Evolutionary conservation across 352 stramenopile genomes (phyloP).

Genomic region (Phytophthora pisi): DNA sequence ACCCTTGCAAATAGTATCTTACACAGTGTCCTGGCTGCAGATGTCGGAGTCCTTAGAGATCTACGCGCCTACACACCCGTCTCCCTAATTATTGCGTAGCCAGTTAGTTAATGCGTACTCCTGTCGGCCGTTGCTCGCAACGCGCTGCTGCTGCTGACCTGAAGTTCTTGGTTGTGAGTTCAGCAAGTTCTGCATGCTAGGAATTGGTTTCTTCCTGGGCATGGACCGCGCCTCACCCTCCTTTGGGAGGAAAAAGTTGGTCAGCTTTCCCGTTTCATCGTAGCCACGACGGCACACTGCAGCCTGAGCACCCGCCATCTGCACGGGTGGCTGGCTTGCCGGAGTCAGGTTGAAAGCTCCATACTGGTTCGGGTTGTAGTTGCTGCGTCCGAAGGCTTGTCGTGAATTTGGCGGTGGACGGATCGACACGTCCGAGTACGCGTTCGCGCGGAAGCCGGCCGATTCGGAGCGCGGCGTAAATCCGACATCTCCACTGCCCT

Average conservation of each 20-base stretch:
- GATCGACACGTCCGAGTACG: slow-evolving; percentile 71
- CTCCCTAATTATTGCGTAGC: slow-evolving; percentile 54
- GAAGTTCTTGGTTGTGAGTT: slow-evolving; percentile 39
- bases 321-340: slow-evolving; percentile 46
- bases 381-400: slow-evolving; percentile 56
- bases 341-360: slow-evolving; percentile 65
- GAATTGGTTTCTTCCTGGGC: slow-evolving; percentile 46
- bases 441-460: slow-evolving; percentile 50
- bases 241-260: slow-evolving; percentile 75
- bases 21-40: slow-evolving; percentile 20
- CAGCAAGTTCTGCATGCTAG: slow-evolving; percentile 60
- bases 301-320: slow-evolving; percentile 32
- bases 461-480: slow-evolving; percentile 45
- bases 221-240: slow-evolving; percentile 31
- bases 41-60: slow-evolving; percentile 3
- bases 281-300: slow-evolving; percentile 67
- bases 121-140: slow-evolving; percentile 40
- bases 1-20: slow-evolving; percentile 40
- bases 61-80: background rate
- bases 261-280: slow-evolving; percentile 79
- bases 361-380: slow-evolving; percentile 74
- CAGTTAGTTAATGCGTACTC: slow-evolving; percentile 73
- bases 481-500: slow-evolving; percentile 8
- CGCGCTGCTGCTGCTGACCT: slow-evolving; percentile 31
- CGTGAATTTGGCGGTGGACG: slow-evolving; percentile 44